Conservation (phyloP, 768 basidiomycete species). For the Suillus brevipes region DNA sequence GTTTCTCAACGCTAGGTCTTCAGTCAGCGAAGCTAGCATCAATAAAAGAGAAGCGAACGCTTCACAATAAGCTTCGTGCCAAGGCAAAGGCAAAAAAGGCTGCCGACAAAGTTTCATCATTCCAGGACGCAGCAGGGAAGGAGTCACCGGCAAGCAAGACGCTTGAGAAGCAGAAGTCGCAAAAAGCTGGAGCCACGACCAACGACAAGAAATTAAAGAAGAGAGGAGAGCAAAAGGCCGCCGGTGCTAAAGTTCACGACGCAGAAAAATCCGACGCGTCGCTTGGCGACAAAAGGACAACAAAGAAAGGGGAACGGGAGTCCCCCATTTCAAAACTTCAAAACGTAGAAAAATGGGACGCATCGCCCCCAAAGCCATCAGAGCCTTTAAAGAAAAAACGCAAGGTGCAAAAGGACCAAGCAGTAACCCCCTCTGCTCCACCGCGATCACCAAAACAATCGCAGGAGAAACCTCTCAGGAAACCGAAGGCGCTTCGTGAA, state of each 20-base stretch:
- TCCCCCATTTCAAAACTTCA: neutral
- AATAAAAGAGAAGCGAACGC: slow-evolving; percentile 49
- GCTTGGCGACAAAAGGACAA: neutral
- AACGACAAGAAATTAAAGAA: neutral
- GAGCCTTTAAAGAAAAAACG: slow-evolving; percentile 1
- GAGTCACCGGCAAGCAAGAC: neutral
- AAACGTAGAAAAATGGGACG: neutral
- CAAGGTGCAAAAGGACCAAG: neutral
- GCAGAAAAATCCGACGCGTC: neutral
- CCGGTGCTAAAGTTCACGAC: neutral
- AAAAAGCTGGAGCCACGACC: neutral
- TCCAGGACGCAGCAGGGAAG: neutral
- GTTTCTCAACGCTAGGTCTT: neutral
- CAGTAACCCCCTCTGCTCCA: neutral
- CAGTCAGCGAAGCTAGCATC: slow-evolving; percentile 50
- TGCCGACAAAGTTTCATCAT: slow-evolving; percentile 2
- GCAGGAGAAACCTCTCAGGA: neutral
- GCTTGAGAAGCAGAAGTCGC: neutral
- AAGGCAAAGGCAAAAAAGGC: slow-evolving; percentile 41
- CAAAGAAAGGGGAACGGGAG: neutral
- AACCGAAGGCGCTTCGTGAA: neutral
- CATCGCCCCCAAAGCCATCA: neutral
- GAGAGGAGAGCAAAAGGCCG: neutral
- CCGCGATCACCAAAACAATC: neutral
- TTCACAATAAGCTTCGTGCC: slow-evolving; percentile 44